Base-by-base conservation (phyloP, 805 yeast species). In the Wickerhamomyces hampshirensis region DNA sequence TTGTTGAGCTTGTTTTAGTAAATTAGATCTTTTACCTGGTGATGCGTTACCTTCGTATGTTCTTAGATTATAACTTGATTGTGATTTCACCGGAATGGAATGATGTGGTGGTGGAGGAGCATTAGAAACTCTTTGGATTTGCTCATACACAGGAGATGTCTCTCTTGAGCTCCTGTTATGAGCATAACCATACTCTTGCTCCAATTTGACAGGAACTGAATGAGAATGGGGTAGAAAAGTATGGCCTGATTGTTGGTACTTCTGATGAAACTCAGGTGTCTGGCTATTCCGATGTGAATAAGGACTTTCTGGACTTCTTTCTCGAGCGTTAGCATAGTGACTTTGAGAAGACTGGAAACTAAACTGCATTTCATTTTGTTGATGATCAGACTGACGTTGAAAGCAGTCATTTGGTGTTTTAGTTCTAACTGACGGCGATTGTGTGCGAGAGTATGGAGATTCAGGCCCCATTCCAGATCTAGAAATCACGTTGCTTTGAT, bases 21-120 rank as follows among this genome's bases (percentile, higher is more conserved):
- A 15, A 4, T 26, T 34, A 4, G 39, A 17, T 21, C 11, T 21
- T 11, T 11, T 21, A 21, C 11, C 24, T 8, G 24, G 24, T 11
- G 24, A 21, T 11, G 24, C 24, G 24, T 18, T 21, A 1, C 30
- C 18, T 15, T 43, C 44, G 19, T 26, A 18, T 0, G 44, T 38
- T 35, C 37, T 35, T 11, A 50, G 17, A 28, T 48, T 49, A 27
- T 27, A 32, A 9, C 47, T 39, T 3, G 58, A 53, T 13, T 50
- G 42, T 0, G 58, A 51, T 34, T 48, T 50, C 5, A 43, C 44
- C 1, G 51, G 54, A 14, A 41, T 30, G 1, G 48, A 35, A 30
- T 54, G 55, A 6, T 42, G 47, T 9, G 55, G 57, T 5, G 44
- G 51, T 2, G 49, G 44, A 7, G 56, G 58, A 3, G 46, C 50